Evolutionary conservation across 306 rosid species (phyloP).

Genomic region (Vigna angularis): DNA sequence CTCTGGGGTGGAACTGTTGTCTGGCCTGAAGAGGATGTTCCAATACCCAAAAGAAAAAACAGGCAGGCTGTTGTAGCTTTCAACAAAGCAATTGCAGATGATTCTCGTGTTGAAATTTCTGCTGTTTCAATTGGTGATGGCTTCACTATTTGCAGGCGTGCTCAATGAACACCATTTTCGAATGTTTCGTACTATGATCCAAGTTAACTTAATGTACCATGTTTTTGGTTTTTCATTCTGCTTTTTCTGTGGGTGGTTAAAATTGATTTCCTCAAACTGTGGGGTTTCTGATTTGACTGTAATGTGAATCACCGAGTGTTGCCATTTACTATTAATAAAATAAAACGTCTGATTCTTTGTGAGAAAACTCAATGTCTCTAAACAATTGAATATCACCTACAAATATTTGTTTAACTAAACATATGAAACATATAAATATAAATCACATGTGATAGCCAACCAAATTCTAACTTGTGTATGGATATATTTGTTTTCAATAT

Average conservation of each 20-base stretch:
- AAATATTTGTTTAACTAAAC: too few species aligned
- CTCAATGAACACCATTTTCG: not conserved
- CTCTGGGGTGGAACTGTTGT: slow-evolving; percentile 44
- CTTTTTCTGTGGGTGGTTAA: too few species aligned
- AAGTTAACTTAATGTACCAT: not conserved
- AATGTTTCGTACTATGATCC: not conserved
- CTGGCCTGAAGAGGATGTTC: not conserved
- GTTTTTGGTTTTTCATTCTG: too few species aligned
- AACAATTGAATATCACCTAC: too few species aligned
- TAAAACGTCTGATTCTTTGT: not conserved
- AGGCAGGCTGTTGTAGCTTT: slow-evolving; percentile 10
- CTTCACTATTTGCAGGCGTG: slow-evolving; percentile 27
- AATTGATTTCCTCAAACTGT: not conserved
- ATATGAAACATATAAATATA: too few species aligned
- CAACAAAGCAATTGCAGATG: slow-evolving; percentile 35
- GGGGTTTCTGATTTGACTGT: not conserved
- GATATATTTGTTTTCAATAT: too few species aligned
- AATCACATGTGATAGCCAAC: too few species aligned
- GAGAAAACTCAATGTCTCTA: too few species aligned
- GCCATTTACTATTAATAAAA: slow-evolving; percentile 7
- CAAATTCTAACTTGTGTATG: too few species aligned
- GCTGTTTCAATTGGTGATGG: slow-evolving; percentile 39
- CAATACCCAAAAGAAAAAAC: not conserved
- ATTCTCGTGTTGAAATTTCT: slow-evolving; percentile 26
- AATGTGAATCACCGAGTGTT: not conserved